phyloP scores from a whole-genome alignment of 2,329 filamentous ascomycete genomes.

The Ramularia collo-cygni region DNA sequence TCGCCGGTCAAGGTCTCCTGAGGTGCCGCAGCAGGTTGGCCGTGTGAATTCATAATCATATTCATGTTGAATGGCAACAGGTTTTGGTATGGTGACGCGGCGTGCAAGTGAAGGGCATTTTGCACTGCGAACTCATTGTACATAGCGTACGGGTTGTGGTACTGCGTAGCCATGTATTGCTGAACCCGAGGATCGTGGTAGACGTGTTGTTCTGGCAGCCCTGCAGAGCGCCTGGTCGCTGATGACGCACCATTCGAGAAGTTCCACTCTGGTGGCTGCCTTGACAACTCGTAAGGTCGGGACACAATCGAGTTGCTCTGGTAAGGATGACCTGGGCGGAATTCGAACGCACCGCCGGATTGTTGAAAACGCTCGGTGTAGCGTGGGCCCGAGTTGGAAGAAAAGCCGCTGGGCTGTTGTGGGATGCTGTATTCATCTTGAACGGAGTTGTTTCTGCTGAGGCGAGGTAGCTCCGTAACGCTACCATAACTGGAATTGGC shows the following conservation, averaged over 20 bases:
- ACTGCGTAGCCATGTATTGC: constrained; percentile 32
- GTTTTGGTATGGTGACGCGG: constrained; percentile 29
- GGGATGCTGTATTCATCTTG: constrained; percentile 28
- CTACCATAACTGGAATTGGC: constrained; percentile 10
- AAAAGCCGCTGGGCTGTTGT: constrained; percentile 18
- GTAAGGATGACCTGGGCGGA: constrained; percentile 23
- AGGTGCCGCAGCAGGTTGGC: constrained; percentile 32
- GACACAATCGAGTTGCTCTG: constrained; percentile 35
- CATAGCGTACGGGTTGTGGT: constrained; percentile 30
- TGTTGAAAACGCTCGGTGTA: constrained; percentile 16
- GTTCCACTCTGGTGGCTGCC: constrained; percentile 41
- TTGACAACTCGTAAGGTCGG: constrained; percentile 34
- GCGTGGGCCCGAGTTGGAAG: constrained; percentile 5
- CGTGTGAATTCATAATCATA: constrained; percentile 34
- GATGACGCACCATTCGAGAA: constrained; percentile 8
- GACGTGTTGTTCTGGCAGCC: constrained; percentile 32
- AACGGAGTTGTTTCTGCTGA: constrained; percentile 28
- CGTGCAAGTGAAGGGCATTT: constrained; percentile 32
- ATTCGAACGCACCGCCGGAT: constrained; percentile 12
- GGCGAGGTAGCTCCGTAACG: constrained; percentile 15
- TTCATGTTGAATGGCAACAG: constrained; percentile 28
- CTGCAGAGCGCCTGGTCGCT: constrained; percentile 11
- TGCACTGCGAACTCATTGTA: constrained; percentile 32
- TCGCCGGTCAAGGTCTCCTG: constrained; percentile 54
- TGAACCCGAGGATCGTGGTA: constrained; percentile 33